Evolutionary conservation across 495 filamentous ascomycete genomes (phyloP), one percentile per base, ranked within the genome.

Genomic region (Annulohypoxylon stygium): DNA sequence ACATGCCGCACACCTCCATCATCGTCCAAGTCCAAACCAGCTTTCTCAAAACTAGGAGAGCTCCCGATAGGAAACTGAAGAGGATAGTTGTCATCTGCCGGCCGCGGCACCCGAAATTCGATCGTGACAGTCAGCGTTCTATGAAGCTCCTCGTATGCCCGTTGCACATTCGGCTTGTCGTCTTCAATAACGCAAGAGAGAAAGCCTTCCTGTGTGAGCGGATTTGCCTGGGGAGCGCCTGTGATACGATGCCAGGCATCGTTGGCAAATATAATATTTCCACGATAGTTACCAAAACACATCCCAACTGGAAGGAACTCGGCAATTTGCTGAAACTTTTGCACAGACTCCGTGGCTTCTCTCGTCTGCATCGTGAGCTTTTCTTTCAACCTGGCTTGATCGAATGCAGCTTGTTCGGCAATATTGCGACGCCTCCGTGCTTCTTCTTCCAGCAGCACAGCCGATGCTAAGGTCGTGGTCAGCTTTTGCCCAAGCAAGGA

Each of bases 401-500:
- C 89, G 36, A 88, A 80, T 7, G 88, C 88, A n/a, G 91, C 91
- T 36, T 91, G 79, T 26, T 86, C 85, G 14, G 91, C 90, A 5
- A 90, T 91, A 64, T 83, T 83, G 75, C 90, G 86, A n/a, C 90
- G 90, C 50, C 90, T 81, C 62, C 85, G 84, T 61, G 92, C 92
- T 75, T 93, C 91, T 67, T 92, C 91, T 70, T 92, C 91, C 57
- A 92, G 91, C 4, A 93, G 77, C 0, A 92, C 89, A 4, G 92
- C 90, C 0, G 90, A 91, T 6, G 91, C 91, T 73, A 93, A 83
- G 3, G 89, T 89, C 2, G 91, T 93, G 4, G 88, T 89, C 11
- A 93, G 78, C 66, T 93, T 91, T n/a, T 90, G 86, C 30, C 86
- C 88, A 9, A 93, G 82, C 12, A 93, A 82, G 67, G 88, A 88